phyloP scores from a whole-genome alignment of 139 green algal species.

The Chlorella vulgaris region DNA sequence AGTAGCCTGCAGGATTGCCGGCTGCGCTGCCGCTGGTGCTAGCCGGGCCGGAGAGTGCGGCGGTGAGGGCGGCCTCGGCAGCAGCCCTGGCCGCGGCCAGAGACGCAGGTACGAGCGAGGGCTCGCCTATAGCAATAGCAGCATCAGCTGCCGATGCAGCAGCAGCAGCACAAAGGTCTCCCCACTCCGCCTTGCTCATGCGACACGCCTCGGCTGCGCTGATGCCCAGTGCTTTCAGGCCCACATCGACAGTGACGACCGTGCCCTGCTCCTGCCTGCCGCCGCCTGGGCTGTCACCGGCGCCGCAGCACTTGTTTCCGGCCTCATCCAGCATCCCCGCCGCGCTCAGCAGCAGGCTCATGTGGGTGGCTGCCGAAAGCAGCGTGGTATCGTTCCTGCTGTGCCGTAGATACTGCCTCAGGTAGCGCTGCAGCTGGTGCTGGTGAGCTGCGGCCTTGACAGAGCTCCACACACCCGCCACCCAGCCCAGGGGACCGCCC shows the following conservation, averaged over 20 bases:
- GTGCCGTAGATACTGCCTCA: slow-evolving; percentile 26
- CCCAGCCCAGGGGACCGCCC: slow-evolving; percentile 14
- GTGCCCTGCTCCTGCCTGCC: background rate
- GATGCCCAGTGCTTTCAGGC: background rate
- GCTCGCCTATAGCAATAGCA: background rate
- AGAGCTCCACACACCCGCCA: slow-evolving; percentile 23
- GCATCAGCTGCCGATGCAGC: background rate
- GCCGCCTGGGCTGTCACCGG: background rate
- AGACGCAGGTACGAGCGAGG: background rate
- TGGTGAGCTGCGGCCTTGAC: slow-evolving; percentile 8
- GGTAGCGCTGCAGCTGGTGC: slow-evolving; percentile 24
- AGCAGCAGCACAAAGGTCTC: slow-evolving; percentile 7
- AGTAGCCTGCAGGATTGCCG: background rate
- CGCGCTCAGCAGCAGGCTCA: slow-evolving; percentile 3
- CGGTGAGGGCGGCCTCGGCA: background rate
- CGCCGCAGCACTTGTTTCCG: too few species aligned
- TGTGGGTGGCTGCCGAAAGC: slow-evolving; percentile 3
- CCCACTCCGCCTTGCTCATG: slow-evolving; percentile 14
- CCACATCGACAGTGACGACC: background rate
- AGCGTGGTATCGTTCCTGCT: background rate
- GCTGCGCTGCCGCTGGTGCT: background rate
- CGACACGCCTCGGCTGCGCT: background rate
- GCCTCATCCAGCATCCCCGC: background rate
- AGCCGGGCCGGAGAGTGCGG: background rate
- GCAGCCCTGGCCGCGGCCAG: background rate